A percentile compares a stretch with the other conserved stretches of the same genome.
These are phyloP conservation scores for Excoecaria cochinchinensis DNA, from an alignment of 345 rosid species.

Conservation along the genomic window DNA sequence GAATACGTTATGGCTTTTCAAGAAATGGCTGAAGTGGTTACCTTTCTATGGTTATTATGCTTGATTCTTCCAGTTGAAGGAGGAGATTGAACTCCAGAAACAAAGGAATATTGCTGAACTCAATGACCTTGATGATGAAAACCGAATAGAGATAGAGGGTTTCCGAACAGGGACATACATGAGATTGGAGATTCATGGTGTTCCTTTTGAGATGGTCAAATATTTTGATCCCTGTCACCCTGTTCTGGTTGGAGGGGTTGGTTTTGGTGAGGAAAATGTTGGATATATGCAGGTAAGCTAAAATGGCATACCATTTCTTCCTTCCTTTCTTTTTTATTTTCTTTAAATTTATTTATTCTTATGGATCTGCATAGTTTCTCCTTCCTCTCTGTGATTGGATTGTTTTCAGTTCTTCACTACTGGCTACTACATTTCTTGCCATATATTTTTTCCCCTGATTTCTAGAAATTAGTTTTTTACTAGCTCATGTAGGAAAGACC, in stretches of 20 bases:
- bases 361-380: background rate
- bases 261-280: slow-evolving; percentile 78
- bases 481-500: background rate
- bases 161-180: slow-evolving; percentile 76
- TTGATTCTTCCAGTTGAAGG: slow-evolving; percentile 66
- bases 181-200: slow-evolving; percentile 83
- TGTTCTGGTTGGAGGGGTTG: slow-evolving; percentile 80
- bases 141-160: slow-evolving; percentile 83
- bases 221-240: slow-evolving; percentile 92
- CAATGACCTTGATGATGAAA: slow-evolving; percentile 71
- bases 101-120: slow-evolving; percentile 80
- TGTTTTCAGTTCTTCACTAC: background rate
- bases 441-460: background rate
- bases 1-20: background rate
- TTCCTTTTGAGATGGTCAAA: slow-evolving; percentile 93
- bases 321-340: too few relatives aligned
- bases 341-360: background rate
- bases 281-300: slow-evolving; percentile 90
- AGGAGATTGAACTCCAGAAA: slow-evolving; percentile 71
- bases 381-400: background rate
- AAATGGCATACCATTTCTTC: too few relatives aligned
- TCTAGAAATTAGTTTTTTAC: background rate
- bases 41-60: slow-evolving; percentile 25
- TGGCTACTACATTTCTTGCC: background rate
- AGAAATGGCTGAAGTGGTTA: slow-evolving; percentile 15